Conservation (phyloP, 1,284 basidiomycete genomes). For the Peniophora sp. region DNA sequence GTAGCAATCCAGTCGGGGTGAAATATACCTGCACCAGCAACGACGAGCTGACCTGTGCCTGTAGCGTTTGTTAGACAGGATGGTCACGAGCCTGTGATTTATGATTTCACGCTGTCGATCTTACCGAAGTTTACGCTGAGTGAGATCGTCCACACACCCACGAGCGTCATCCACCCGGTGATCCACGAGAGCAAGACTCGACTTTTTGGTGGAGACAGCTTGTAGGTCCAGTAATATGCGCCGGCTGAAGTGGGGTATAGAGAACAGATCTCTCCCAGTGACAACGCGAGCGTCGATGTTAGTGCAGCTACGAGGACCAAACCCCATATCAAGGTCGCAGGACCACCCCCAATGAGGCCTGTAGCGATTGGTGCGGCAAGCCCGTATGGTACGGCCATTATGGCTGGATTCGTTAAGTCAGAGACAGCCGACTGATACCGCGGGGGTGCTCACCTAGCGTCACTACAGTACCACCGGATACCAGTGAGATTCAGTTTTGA, state of each 20-base stretch:
- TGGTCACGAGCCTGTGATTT: background rate
- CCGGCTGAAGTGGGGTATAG: constrained; percentile 52
- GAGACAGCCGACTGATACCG: too few relatives aligned
- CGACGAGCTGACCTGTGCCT: constrained; percentile 43
- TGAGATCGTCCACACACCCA: constrained; percentile 47
- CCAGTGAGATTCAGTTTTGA: too few relatives aligned
- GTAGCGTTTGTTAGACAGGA: constrained; percentile 4
- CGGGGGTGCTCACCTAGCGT: too few relatives aligned
- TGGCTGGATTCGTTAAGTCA: background rate
- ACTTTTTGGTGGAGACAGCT: constrained; percentile 33
- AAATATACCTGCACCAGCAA: constrained; percentile 43
- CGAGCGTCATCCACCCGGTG: constrained; percentile 48
- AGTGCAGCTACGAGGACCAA: constrained; percentile 40
- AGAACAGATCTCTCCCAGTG: constrained; percentile 46
- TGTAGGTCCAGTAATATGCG: constrained; percentile 52
- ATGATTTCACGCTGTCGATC: background rate
- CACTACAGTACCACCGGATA: too few relatives aligned
- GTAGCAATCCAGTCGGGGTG: constrained; percentile 39
- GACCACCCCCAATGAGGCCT: constrained; percentile 41
- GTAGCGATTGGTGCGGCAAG: constrained; percentile 46
- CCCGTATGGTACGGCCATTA: constrained; percentile 33
- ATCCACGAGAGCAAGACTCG: constrained; percentile 44
- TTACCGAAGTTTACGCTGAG: constrained; percentile 46
- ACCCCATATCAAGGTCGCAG: constrained; percentile 20
- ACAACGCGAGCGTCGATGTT: constrained; percentile 37